A percentile compares a stretch with the other conserved stretches of the same genome.
Evolutionary conservation across 805 yeast genomes (phyloP).

Genomic region (Saccharomycopsis sp.): DNA sequence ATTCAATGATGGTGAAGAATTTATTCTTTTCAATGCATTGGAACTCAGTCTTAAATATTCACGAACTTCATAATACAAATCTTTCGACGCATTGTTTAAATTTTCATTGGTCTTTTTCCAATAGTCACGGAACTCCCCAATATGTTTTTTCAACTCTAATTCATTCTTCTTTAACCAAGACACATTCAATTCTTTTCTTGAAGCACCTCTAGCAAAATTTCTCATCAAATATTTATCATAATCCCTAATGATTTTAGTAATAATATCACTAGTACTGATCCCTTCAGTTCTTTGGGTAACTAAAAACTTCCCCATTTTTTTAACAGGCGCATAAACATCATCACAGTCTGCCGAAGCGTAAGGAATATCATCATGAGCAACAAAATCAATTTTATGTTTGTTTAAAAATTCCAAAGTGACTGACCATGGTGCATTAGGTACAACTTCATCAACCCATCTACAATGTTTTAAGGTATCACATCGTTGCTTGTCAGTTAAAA

Average conservation of each 20-base stretch:
- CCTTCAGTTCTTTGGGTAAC: slow-evolving; percentile 97
- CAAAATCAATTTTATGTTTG: slow-evolving; percentile 83
- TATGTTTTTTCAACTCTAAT: slow-evolving; percentile 85
- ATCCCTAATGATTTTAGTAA: slow-evolving; percentile 89
- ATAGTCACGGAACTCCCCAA: slow-evolving; percentile 77
- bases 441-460: slow-evolving; percentile 95
- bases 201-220: slow-evolving; percentile 95
- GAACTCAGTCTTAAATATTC: slow-evolving; percentile 55
- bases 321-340: slow-evolving; percentile 90
- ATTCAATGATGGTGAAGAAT: slow-evolving; percentile 17
- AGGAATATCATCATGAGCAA: slow-evolving; percentile 96
- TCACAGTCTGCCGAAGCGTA: slow-evolving; percentile 84
- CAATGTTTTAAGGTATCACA: slow-evolving; percentile 90
- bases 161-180: slow-evolving; percentile 98
- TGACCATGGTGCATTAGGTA: slow-evolving; percentile 94
- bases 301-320: slow-evolving; percentile 82
- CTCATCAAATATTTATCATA: slow-evolving; percentile 96
- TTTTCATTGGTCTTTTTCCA: slow-evolving; percentile 70
- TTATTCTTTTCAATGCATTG: slow-evolving; percentile 21
- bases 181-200: slow-evolving; percentile 91
- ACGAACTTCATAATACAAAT: slow-evolving; percentile 77
- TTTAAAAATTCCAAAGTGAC: slow-evolving; percentile 75
- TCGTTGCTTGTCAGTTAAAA: slow-evolving; percentile 79
- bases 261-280: slow-evolving; percentile 90
- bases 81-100: slow-evolving; percentile 67